Evolutionary conservation across 257 asterid genomes (phyloP), one percentile per base, ranked within the genome.

Genomic region (Solanum etuberosum): DNA sequence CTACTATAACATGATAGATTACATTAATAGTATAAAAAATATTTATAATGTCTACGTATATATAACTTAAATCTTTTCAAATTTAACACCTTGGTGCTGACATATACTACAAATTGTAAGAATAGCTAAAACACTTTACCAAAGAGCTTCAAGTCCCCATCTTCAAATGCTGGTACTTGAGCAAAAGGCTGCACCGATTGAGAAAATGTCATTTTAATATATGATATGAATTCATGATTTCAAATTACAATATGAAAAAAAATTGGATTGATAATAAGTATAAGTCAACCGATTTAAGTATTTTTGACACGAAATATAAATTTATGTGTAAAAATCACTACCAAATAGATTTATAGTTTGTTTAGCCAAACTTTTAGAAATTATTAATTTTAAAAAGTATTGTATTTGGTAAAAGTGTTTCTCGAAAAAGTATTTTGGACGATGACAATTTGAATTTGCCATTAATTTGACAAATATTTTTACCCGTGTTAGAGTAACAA

Each of bases 121-220:
- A 18, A 29, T 46, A 46, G 29, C 40, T 46, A 80, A 5, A 73
- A 15, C 3, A 77, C 35, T 77, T 70, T 67, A 91, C 95, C 95
- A 31, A 92, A 92, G 80, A 91, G 89, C 91, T 83, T 87, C 86
- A 92, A 84, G 72, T 90, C 94, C 8, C 92, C 94, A 86, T 91
- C 94, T 89, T 90, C 90, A 70, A 92, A 86, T 15, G 70, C 92
- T 21, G 94, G 94, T 20, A 91, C 86, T 87, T 90, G 92, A 59
- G 92, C 94, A 73, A 90, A 92, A n/a, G 95, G 95, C 94, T 91
- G 89, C 90, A 51, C 46, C 21, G 12, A 12, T 34, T 25, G 11
- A 43, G 5, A 38, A 27, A 40, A 8, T 37, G 16, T 5, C 34
- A 71, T 51, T 14, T 29, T 42, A 16, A 78, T 72, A 51, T 15